These are phyloP conservation scores for Aspergillus biplanus DNA, from an alignment of 495 filamentous ascomycete genomes.

Conservation along the genomic window DNA sequence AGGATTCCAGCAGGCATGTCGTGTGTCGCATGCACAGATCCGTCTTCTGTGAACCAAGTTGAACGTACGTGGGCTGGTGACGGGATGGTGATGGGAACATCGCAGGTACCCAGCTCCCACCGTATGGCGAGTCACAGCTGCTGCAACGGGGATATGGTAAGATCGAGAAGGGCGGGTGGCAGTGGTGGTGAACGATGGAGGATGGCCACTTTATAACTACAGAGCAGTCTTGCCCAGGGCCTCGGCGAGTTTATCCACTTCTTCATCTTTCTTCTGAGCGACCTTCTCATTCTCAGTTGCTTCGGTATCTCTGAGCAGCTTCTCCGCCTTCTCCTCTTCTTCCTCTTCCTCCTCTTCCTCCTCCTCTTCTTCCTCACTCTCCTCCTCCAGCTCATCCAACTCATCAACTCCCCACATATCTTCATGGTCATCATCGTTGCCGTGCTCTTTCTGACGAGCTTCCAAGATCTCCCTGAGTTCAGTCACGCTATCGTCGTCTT, in stretches of 20 bases:
- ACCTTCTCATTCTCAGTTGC: constrained; percentile 75
- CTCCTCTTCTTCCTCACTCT: constrained; percentile 65
- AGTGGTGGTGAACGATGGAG: background rate
- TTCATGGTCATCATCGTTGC: constrained; percentile 50
- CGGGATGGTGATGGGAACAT: background rate
- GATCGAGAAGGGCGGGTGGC: background rate
- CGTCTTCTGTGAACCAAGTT: background rate
- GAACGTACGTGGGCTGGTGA: background rate
- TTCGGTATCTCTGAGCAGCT: constrained; percentile 68
- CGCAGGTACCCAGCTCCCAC: constrained; percentile 4
- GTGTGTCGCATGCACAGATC: background rate
- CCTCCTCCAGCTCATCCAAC: constrained; percentile 79
- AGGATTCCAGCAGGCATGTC: background rate
- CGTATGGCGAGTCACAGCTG: background rate
- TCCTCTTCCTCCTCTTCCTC: constrained; percentile 68
- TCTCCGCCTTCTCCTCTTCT: constrained; percentile 63
- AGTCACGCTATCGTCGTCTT: constrained; percentile 72
- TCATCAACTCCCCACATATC: constrained; percentile 85
- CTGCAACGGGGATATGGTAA: background rate
- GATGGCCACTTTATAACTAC: constrained; percentile 5
- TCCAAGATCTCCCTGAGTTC: constrained; percentile 55
- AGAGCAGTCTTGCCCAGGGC: constrained; percentile 66
- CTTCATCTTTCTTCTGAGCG: constrained; percentile 70
- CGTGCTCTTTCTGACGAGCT: constrained; percentile 61
- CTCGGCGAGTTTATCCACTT: constrained; percentile 80